Conservation (phyloP, 208 protist species). For the Jaenimonas drosophilae region DNA sequence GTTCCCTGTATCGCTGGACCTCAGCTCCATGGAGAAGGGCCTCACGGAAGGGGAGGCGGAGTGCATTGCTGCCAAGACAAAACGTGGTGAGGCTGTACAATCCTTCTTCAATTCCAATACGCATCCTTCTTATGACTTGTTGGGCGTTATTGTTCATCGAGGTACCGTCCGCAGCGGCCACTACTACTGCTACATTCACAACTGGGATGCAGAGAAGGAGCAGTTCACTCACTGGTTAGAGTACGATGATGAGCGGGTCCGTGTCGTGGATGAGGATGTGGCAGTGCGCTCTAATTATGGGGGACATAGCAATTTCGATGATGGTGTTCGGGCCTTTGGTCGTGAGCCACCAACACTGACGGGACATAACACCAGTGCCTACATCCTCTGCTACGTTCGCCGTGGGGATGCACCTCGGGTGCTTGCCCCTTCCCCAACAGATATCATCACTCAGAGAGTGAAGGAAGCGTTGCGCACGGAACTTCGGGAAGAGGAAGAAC, state of each 20-base stretch:
- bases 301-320: not conserved
- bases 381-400: constrained; percentile 80
- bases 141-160: constrained; percentile 83
- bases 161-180: constrained; percentile 83
- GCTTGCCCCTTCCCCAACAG: constrained; percentile 38
- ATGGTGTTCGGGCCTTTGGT: too few species aligned
- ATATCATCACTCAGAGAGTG: constrained; percentile 49
- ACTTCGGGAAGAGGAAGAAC: constrained; percentile 43
- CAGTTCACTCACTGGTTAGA: constrained; percentile 69
- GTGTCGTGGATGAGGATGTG: constrained; percentile 33
- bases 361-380: constrained; percentile 32
- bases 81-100: constrained; percentile 1
- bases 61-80: too few species aligned
- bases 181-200: constrained; percentile 86
- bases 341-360: too few species aligned
- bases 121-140: constrained; percentile 76
- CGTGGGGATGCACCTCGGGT: constrained; percentile 44
- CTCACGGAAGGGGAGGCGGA: constrained; percentile 4
- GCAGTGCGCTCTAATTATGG: constrained; percentile 75
- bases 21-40: constrained; percentile 45
- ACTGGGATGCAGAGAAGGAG: constrained; percentile 43
- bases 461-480: constrained; percentile 38
- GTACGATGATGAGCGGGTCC: constrained; percentile 77
- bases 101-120: constrained; percentile 25
- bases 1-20: constrained; percentile 66